These are phyloP conservation scores for Rubroboletus pulcherrimus DNA, from an alignment of 768 basidiomycete genomes.

Conservation along the genomic window DNA sequence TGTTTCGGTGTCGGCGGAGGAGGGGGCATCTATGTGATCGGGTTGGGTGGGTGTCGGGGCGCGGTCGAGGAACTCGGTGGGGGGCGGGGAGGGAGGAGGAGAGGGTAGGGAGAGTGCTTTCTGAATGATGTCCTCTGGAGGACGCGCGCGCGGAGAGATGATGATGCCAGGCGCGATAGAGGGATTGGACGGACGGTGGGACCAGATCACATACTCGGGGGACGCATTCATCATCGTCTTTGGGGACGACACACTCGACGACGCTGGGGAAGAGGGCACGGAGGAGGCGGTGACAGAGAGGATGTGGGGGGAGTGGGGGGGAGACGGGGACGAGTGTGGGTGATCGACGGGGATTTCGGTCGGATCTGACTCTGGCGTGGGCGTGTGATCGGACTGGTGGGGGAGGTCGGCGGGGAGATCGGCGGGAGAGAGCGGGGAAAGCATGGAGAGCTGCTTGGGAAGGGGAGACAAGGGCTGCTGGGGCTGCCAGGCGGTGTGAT, in stretches of 20 bases:
- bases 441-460: constrained; percentile 62
- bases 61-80: constrained; percentile 10
- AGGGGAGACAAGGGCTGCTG: constrained; percentile 52
- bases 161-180: constrained; percentile 65
- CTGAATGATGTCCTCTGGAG: constrained; percentile 55
- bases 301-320: constrained; percentile 7
- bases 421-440: constrained; percentile 24
- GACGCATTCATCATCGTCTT: not conserved
- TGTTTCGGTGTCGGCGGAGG: constrained; percentile 46
- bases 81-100: constrained; percentile 44
- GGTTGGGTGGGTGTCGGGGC: not conserved
- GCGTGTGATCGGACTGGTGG: not conserved
- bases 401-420: not conserved
- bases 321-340: constrained; percentile 15
- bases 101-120: constrained; percentile 51
- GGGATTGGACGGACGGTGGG: constrained; percentile 64
- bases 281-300: not conserved
- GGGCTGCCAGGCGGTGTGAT: constrained; percentile 43
- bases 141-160: constrained; percentile 60
- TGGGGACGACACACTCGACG: constrained; percentile 1
- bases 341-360: not conserved
- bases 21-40: constrained; percentile 34
- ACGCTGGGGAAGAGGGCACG: constrained; percentile 2
- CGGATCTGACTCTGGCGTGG: constrained; percentile 4
- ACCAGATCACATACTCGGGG: constrained; percentile 63